Evolutionary conservation across 129 eudicot species (phyloP).

Genomic region (Artemisia tridentata): DNA sequence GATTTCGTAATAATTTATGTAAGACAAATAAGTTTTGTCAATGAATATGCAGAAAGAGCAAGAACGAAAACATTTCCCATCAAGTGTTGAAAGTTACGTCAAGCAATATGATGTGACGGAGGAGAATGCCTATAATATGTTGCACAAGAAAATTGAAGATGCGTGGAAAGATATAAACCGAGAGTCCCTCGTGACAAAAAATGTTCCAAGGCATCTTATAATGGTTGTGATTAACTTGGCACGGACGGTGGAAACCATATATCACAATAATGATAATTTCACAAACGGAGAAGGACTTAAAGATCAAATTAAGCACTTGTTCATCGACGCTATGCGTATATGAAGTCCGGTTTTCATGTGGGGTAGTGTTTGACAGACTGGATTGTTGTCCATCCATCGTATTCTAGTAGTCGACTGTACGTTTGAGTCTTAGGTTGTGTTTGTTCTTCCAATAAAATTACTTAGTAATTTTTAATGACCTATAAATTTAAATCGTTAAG

Average conservation of each 20-base stretch:
- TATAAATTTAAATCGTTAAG: no score
- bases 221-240: slow-evolving; percentile 24
- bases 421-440: background rate
- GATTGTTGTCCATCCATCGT: no score
- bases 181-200: slow-evolving; percentile 20
- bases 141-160: slow-evolving; percentile 24
- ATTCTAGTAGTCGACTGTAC: no score
- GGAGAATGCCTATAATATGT: slow-evolving; percentile 16
- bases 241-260: slow-evolving; percentile 20
- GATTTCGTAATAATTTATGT: background rate
- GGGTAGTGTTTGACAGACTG: no score
- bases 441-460: background rate
- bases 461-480: no score
- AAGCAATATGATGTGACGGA: slow-evolving; percentile 8
- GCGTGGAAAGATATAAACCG: slow-evolving; percentile 46
- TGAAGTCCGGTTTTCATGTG: background rate
- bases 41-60: slow-evolving; percentile 30
- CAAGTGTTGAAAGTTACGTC: slow-evolving; percentile 30
- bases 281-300: slow-evolving; percentile 19
- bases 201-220: slow-evolving; percentile 21
- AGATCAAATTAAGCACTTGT: slow-evolving; percentile 1
- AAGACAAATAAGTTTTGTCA: background rate
- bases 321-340: slow-evolving; percentile 1
- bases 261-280: slow-evolving; percentile 32
- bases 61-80: slow-evolving; percentile 36